Evolutionary conservation across 2,329 filamentous ascomycete species (phyloP).

Genomic region (Neurospora sp.): DNA sequence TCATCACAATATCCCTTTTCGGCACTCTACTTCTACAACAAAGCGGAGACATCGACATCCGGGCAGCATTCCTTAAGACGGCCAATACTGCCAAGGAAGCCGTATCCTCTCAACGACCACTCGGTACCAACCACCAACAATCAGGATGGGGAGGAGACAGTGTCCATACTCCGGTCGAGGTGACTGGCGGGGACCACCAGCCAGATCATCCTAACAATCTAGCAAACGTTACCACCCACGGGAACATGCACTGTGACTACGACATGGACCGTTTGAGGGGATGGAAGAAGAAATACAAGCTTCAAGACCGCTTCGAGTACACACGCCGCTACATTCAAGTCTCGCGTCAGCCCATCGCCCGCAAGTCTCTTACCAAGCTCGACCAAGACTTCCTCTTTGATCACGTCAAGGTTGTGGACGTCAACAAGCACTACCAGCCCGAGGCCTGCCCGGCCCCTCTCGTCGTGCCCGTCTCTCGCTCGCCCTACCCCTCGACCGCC

Average conservation of each 20-base stretch:
- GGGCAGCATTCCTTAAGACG: constrained; percentile 31
- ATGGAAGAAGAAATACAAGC: constrained; percentile 35
- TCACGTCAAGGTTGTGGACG: constrained; percentile 37
- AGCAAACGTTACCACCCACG: constrained; percentile 29
- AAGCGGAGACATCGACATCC: constrained; percentile 31
- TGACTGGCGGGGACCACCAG: constrained; percentile 21
- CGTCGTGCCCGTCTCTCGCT: constrained; percentile 40
- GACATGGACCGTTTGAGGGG: constrained; percentile 36
- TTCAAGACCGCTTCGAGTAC: constrained; percentile 45
- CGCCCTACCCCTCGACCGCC: constrained; percentile 38
- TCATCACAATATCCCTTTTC: constrained; percentile 32
- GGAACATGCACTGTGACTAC: constrained; percentile 38
- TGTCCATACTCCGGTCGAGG: not conserved
- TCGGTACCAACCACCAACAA: constrained; percentile 9
- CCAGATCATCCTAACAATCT: constrained; percentile 33
- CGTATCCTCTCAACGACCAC: constrained; percentile 19
- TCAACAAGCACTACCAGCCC: constrained; percentile 30
- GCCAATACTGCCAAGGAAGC: constrained; percentile 25
- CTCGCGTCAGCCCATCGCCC: constrained; percentile 36
- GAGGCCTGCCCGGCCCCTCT: constrained; percentile 40
- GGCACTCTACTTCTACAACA: constrained; percentile 29
- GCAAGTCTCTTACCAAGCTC: constrained; percentile 42
- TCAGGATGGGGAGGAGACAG: constrained; percentile 6
- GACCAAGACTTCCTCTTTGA: constrained; percentile 36
- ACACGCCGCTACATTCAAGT: constrained; percentile 46